Evolutionary conservation across 2,329 filamentous ascomycete genomes (phyloP).

Genomic region (Hortaea werneckii): DNA sequence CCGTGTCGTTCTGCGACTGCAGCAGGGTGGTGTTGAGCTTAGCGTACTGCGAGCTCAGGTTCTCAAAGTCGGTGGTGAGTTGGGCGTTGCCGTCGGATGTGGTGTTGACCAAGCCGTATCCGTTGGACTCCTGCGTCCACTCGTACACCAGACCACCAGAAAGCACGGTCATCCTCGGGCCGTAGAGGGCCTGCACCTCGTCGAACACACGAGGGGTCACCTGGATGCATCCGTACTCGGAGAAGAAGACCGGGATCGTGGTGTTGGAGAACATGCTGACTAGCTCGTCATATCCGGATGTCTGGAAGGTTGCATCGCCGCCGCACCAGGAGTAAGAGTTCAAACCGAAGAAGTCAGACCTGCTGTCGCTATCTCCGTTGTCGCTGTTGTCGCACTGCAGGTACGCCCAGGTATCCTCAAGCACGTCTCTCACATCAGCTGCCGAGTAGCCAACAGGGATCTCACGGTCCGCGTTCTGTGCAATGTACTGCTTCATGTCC

Average conservation of each 20-base stretch:
- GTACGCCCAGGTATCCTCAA: conserved; percentile 67
- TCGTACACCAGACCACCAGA: conserved; percentile 75
- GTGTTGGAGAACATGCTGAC: conserved; percentile 55
- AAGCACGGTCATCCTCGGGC: conserved; percentile 59
- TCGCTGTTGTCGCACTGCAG: conserved; percentile 55
- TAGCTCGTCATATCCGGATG: conserved; percentile 53
- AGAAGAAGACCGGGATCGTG: conserved; percentile 70
- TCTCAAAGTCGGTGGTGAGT: conserved; percentile 44
- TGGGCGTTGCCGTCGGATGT: conserved; percentile 33
- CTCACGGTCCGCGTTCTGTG: conserved; percentile 43
- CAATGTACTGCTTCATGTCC: conserved; percentile 60
- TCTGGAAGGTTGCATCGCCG: conserved; percentile 48
- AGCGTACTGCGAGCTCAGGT: conserved; percentile 64
- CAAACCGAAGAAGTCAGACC: conserved; percentile 65
- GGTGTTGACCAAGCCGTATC: conserved; percentile 41
- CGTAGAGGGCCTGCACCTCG: conserved; percentile 64
- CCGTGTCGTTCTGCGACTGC: conserved; percentile 50
- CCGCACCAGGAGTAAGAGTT: conserved; percentile 71
- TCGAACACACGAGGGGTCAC: conserved; percentile 65
- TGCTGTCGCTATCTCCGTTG: conserved; percentile 45
- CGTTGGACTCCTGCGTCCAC: conserved; percentile 60
- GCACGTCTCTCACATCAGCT: conserved; percentile 63
- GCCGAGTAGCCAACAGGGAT: conserved; percentile 62
- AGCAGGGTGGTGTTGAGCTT: conserved; percentile 63
- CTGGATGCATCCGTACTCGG: conserved; percentile 70